These are phyloP conservation scores for Gossypium sturtianum DNA, from an alignment of 345 rosid genomes.

Conservation along the genomic window DNA sequence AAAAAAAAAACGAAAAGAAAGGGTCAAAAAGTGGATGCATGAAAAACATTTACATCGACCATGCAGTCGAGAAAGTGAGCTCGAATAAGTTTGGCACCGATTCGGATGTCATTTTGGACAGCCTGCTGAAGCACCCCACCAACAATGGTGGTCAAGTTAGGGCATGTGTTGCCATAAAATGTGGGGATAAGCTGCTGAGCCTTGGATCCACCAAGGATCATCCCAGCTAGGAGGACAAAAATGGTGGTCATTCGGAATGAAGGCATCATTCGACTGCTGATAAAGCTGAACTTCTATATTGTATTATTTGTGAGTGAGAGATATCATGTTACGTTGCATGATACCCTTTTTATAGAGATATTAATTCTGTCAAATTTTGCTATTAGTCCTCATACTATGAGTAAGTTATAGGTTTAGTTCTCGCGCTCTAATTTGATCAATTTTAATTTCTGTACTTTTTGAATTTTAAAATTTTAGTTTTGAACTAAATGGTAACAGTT, in stretches of 20 bases:
- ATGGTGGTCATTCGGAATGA: background rate
- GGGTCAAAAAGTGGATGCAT: background rate
- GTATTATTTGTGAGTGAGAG: background rate
- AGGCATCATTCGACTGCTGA: background rate
- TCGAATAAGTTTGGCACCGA: slow-evolving; percentile 23
- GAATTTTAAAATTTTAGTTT: too few species aligned
- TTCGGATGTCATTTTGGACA: slow-evolving; percentile 1
- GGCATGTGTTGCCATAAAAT: slow-evolving; percentile 22
- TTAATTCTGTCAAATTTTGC: too few species aligned
- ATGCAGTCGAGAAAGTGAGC: slow-evolving; percentile 34
- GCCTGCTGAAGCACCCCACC: slow-evolving; percentile 17
- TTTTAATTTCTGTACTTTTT: too few species aligned
- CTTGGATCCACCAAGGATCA: background rate
- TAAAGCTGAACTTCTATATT: background rate
- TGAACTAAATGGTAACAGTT: too few species aligned
- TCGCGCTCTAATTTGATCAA: too few species aligned
- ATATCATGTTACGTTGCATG: background rate
- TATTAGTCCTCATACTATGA: too few species aligned
- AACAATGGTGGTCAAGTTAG: slow-evolving; percentile 12
- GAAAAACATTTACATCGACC: slow-evolving; percentile 21
- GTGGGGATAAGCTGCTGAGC: slow-evolving; percentile 16
- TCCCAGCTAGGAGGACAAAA: background rate
- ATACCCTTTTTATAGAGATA: background rate
- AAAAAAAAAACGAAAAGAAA: background rate
- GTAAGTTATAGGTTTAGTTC: too few species aligned